Percentiles rank a stretch among this genome's conserved stretches.
Evolutionary conservation across 2,329 filamentous ascomycete species (phyloP).

Genomic region (Penicillium paneum): DNA sequence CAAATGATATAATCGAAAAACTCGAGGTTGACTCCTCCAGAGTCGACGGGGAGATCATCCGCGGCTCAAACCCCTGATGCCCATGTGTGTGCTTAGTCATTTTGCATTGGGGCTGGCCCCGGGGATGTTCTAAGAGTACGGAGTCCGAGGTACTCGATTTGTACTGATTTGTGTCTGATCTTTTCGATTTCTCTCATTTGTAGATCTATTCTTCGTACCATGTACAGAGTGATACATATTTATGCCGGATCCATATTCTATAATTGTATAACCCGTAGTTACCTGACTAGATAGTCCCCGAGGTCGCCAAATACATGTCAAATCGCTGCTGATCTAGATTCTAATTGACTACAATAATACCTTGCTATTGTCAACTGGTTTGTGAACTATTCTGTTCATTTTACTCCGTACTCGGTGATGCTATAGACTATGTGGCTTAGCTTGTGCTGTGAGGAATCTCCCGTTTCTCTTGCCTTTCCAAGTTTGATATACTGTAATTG

Average conservation of each 20-base stretch:
- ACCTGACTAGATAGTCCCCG: no score
- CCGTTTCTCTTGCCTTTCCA: not conserved
- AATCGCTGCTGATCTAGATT: not conserved
- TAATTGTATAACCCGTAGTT: no score
- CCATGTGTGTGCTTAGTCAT: slow-evolving; percentile 26
- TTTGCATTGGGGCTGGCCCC: not conserved
- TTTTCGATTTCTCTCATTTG: not conserved
- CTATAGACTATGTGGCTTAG: not conserved
- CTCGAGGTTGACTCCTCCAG: not conserved
- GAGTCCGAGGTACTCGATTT: not conserved
- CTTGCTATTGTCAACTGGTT: not conserved
- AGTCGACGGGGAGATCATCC: slow-evolving; percentile 5
- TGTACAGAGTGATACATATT: no score
- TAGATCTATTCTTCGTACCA: not conserved
- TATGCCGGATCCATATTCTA: not conserved
- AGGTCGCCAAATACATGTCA: not conserved
- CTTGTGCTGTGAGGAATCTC: not conserved
- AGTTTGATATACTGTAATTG: not conserved
- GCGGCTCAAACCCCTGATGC: slow-evolving; percentile 20
- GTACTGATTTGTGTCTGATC: not conserved
- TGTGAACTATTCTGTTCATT: not conserved
- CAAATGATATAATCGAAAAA: not conserved
- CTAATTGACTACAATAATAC: no score
- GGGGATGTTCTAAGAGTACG: no score
- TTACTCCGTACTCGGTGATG: no score